Evolutionary conservation across 306 rosid species (phyloP).

Genomic region (Castanea crenata): DNA sequence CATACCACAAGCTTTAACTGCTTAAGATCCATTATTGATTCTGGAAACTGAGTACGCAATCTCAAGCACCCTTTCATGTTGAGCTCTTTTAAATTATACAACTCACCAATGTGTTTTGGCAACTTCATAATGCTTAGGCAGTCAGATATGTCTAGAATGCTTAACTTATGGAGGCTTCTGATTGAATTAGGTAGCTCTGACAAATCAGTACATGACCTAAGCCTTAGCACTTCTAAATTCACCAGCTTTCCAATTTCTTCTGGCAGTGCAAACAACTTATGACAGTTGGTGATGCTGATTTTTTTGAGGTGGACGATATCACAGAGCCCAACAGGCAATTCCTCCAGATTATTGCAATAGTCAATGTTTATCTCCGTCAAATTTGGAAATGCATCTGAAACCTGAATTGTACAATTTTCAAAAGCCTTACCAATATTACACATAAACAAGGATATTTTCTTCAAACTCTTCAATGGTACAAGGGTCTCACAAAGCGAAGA

Average conservation of each 20-base stretch:
- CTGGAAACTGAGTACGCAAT: constrained; percentile 33
- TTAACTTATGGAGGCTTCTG: constrained; percentile 25
- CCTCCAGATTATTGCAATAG: constrained; percentile 25
- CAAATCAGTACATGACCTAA: constrained; percentile 32
- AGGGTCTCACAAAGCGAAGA: constrained; percentile 8
- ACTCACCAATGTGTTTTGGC: constrained; percentile 49
- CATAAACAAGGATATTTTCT: constrained; percentile 32
- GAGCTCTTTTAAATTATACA: constrained; percentile 34
- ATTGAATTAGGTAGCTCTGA: constrained; percentile 42
- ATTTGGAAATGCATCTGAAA: constrained; percentile 26
- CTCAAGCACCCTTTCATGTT: constrained; percentile 42
- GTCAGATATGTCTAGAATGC: constrained; percentile 50
- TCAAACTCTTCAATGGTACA: constrained; percentile 7
- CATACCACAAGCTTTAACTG: constrained; percentile 43
- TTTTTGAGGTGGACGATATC: constrained; percentile 13
- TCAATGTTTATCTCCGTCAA: constrained; percentile 34
- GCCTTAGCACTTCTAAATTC: constrained; percentile 24
- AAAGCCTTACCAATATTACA: constrained; percentile 33
- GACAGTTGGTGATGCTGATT: constrained; percentile 29
- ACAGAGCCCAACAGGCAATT: constrained; percentile 19
- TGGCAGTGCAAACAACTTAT: constrained; percentile 26
- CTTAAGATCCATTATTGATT: constrained; percentile 35
- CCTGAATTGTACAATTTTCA: constrained; percentile 3
- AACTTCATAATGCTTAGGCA: constrained; percentile 44
- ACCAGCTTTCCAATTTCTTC: constrained; percentile 17